A percentile compares a stretch with the other conserved stretches of the same genome.
phyloP scores from a whole-genome alignment of 805 yeast species.

The Alloascoidea hylecoeti region DNA sequence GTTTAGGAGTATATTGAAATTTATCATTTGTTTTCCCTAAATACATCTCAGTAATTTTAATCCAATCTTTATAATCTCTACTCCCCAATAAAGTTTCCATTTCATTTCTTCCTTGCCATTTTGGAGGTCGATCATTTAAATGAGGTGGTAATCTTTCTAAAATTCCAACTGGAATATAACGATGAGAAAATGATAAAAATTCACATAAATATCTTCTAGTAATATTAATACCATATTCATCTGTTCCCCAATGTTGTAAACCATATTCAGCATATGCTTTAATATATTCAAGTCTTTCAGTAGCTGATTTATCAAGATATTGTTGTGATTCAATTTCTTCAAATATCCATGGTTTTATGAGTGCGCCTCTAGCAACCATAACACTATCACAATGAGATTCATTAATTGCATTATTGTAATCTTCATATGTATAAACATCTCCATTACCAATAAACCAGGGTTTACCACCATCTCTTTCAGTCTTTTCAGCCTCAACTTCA shows the following conservation, averaged over 20 bases:
- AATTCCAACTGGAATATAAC: conserved; percentile 91
- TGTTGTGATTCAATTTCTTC: conserved; percentile 89
- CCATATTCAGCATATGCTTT: conserved; percentile 64
- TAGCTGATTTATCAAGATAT: conserved; percentile 79
- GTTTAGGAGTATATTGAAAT: conserved; percentile 84
- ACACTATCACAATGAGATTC: conserved; percentile 75
- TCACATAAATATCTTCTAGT: conserved; percentile 90
- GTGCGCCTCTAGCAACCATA: conserved; percentile 96
- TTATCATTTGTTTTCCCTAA: conserved; percentile 70
- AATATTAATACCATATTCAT: conserved; percentile 81
- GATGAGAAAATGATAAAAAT: conserved; percentile 82
- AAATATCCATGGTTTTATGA: conserved; percentile 97
- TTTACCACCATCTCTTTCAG: conserved; percentile 19
- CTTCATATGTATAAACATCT: conserved; percentile 75
- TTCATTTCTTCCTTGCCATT: conserved; percentile 88
- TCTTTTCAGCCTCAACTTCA: conserved; percentile 26
- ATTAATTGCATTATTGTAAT: conserved; percentile 65
- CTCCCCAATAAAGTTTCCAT: conserved; percentile 83
- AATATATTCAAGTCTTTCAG: conserved; percentile 73
- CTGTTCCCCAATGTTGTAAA: conserved; percentile 95
- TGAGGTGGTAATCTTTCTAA: conserved; percentile 80
- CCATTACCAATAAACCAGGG: conserved; percentile 92
- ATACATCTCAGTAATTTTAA: conserved; percentile 89
- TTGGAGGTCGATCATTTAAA: conserved; percentile 86
- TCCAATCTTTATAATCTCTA: conserved; percentile 85